Percentiles rank a stretch among this genome's conserved stretches.
phyloP scores from a whole-genome alignment of 1,284 basidiomycete genomes.

The Trametes versicolor region DNA sequence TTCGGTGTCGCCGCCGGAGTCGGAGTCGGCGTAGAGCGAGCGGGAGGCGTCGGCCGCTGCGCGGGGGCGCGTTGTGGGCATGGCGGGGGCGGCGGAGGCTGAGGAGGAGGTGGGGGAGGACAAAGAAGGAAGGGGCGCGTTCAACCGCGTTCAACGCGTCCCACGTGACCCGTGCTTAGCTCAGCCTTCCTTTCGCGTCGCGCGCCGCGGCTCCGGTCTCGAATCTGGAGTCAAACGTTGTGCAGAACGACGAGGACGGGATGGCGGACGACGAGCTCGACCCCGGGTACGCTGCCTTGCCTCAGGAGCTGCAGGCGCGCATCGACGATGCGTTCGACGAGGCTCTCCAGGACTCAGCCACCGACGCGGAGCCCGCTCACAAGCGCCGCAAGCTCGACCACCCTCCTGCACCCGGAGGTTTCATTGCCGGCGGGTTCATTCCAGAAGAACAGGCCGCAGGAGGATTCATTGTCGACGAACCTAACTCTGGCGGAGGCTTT shows the following conservation, averaged over 20 bases:
- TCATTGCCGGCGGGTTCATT: conserved; percentile 34
- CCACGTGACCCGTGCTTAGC: conserved; percentile 36
- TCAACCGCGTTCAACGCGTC: conserved; percentile 38
- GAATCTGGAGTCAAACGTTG: neutral
- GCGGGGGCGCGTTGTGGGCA: conserved; percentile 42
- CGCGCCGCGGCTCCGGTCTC: neutral
- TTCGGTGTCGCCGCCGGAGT: conserved; percentile 44
- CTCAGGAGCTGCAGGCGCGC: conserved; percentile 31
- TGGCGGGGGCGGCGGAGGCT: conserved; percentile 19
- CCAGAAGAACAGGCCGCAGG: conserved; percentile 28
- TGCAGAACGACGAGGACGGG: conserved; percentile 1
- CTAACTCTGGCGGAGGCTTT: conserved; percentile 15
- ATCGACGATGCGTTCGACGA: conserved; percentile 44
- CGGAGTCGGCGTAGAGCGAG: conserved; percentile 37
- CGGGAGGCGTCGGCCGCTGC: conserved; percentile 28
- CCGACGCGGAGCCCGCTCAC: conserved; percentile 18
- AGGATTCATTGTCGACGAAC: conserved; percentile 32
- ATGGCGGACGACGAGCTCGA: conserved; percentile 35
- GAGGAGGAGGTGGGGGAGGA: conserved; percentile 24
- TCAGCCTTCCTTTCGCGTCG: conserved; percentile 18
- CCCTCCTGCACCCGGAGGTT: conserved; percentile 30
- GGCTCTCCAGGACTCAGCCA: conserved; percentile 12
- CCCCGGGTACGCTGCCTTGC: conserved; percentile 36
- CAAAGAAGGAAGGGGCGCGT: conserved; percentile 28
- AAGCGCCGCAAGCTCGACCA: conserved; percentile 35